Percentiles rank a stretch among this genome's conserved stretches.
Conservation (phyloP, 768 basidiomycete species). For the Lactarius indigo region DNA sequence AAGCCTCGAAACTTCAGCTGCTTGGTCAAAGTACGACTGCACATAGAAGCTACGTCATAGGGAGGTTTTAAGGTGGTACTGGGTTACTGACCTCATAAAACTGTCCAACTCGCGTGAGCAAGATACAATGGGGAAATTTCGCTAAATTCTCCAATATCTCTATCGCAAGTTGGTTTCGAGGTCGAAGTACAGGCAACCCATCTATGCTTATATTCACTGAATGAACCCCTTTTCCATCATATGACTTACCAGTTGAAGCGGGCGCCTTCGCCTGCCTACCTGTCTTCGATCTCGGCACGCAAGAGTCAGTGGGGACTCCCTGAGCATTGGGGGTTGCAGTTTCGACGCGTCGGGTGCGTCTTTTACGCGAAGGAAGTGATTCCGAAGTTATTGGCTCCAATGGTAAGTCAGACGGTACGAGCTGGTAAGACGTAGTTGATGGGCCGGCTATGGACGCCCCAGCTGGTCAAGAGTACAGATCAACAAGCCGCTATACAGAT, state of each 20-base stretch:
- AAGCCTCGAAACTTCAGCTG: slow-evolving; percentile 66
- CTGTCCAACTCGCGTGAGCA: slow-evolving; percentile 89
- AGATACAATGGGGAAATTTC: slow-evolving; percentile 81
- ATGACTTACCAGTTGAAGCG: neutral
- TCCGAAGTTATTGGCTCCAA: neutral
- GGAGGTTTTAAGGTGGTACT: neutral
- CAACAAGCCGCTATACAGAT: neutral
- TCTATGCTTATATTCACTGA: slow-evolving; percentile 9
- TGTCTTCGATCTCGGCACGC: neutral
- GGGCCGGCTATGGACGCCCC: neutral
- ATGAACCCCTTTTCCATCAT: neutral
- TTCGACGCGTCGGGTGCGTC: neutral
- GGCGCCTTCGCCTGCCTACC: neutral
- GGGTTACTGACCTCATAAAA: slow-evolving; percentile 78
- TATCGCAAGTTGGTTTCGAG: slow-evolving; percentile 53
- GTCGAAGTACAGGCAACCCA: neutral
- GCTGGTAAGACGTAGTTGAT: neutral
- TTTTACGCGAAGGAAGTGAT: neutral
- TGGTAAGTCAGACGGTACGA: neutral
- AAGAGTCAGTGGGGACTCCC: neutral
- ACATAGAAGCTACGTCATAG: neutral
- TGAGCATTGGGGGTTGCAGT: neutral
- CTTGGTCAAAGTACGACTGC: slow-evolving; percentile 94
- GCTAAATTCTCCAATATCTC: slow-evolving; percentile 69
- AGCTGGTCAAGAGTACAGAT: neutral